Percentiles rank a stretch among this genome's conserved stretches.
Evolutionary conservation across 495 filamentous ascomycete species (phyloP).

Genomic region (Neurospora intermedia): DNA sequence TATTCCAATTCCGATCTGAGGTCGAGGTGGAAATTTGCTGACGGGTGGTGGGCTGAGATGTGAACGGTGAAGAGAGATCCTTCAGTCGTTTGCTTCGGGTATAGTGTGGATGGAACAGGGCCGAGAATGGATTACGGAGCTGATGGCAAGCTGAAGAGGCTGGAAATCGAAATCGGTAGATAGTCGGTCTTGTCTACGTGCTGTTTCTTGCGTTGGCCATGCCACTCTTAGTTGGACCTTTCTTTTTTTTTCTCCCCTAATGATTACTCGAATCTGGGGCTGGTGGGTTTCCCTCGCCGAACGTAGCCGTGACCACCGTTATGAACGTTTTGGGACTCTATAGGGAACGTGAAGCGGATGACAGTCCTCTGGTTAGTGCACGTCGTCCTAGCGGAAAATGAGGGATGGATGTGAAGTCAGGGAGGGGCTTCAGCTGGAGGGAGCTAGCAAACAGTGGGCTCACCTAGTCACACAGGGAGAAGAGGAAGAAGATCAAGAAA

Average conservation of each 20-base stretch:
- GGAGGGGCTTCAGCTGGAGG: neutral
- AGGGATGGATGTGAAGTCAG: neutral
- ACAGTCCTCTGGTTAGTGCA: neutral
- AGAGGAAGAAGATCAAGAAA: neutral
- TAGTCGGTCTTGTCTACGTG: neutral
- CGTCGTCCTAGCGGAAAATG: neutral
- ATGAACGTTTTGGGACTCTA: neutral
- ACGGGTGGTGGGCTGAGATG: neutral
- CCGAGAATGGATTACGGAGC: neutral
- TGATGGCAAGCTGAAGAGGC: neutral
- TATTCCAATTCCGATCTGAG: constrained; percentile 2
- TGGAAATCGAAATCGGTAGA: neutral
- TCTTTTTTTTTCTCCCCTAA: neutral
- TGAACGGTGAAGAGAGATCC: neutral
- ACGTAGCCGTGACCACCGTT: neutral
- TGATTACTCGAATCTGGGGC: neutral
- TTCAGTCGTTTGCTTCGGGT: neutral
- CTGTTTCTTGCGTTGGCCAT: neutral
- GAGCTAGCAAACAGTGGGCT: neutral
- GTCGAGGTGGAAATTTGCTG: neutral
- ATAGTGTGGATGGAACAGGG: neutral
- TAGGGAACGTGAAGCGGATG: neutral
- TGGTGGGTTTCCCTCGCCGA: neutral
- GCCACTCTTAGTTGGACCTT: neutral
- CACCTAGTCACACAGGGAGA: neutral